phyloP scores from a whole-genome alignment of 2,329 filamentous ascomycete species.

The Fusarium sp. region DNA sequence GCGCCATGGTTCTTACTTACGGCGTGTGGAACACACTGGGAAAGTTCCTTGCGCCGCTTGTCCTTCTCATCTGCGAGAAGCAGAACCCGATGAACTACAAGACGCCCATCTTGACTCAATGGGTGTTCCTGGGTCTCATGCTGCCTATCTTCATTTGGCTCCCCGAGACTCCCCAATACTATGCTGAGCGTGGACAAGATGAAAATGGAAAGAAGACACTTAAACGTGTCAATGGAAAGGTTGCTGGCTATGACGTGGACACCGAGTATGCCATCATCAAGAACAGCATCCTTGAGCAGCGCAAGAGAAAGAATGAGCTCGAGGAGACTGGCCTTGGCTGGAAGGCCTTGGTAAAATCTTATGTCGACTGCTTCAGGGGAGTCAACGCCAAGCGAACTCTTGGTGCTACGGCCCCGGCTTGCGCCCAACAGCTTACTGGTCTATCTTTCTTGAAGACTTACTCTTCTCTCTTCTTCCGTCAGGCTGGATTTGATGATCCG shows the following conservation, averaged over 20 bases:
- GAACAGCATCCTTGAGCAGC: conserved; percentile 22
- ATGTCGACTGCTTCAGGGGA: conserved; percentile 17
- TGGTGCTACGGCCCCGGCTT: conserved; percentile 20
- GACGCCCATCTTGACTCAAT: conserved; percentile 19
- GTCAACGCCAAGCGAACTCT: conserved; percentile 16
- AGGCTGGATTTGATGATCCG: conserved; percentile 15
- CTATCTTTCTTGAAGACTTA: conserved; percentile 26
- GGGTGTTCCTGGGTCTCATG: conserved; percentile 24
- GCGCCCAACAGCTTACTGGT: conserved; percentile 24
- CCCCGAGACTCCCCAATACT: conserved; percentile 21
- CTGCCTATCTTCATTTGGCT: conserved; percentile 27
- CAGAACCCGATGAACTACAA: conserved; percentile 15
- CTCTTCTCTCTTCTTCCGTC: conserved; percentile 18
- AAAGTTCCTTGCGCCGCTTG: conserved; percentile 16
- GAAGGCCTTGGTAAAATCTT: conserved; percentile 1
- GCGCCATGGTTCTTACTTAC: conserved; percentile 19
- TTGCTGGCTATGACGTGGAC: conserved; percentile 14
- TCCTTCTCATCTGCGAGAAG: conserved; percentile 12
- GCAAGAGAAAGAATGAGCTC: conserved; percentile 1
- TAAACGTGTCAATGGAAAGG: conserved; percentile 10
- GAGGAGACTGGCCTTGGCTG: background rate
- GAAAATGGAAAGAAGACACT: conserved; percentile 12
- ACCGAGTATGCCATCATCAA: conserved; percentile 20
- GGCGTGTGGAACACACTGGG: conserved; percentile 23
- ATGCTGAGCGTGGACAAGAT: conserved; percentile 11